Percentiles rank a stretch among this genome's conserved stretches.
Conservation (phyloP, 2,329 filamentous ascomycete genomes). For the Penicillium sp. region DNA sequence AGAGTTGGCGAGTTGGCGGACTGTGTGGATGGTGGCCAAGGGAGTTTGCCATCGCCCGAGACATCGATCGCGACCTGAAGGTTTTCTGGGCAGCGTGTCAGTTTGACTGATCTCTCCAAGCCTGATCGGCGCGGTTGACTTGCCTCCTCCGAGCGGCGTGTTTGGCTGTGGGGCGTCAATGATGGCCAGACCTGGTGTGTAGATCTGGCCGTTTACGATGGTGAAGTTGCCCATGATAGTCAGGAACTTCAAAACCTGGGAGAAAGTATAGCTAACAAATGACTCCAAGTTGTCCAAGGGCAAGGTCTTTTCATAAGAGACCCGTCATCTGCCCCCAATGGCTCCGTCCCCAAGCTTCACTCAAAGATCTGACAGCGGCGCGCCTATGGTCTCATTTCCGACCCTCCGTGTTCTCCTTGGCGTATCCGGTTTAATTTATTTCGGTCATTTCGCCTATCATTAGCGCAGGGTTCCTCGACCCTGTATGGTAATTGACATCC, state of each 20-base stretch:
- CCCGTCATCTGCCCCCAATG: background rate
- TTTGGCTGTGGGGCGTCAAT: slow-evolving; percentile 66
- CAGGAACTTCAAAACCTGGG: too few species aligned
- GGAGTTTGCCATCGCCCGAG: slow-evolving; percentile 22
- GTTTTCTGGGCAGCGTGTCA: slow-evolving; percentile 12
- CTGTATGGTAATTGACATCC: background rate
- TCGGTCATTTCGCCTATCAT: slow-evolving; percentile 10
- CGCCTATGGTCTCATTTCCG: slow-evolving; percentile 25
- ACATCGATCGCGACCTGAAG: slow-evolving; percentile 26
- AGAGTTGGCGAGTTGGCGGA: slow-evolving; percentile 12
- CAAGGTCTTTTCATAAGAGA: background rate
- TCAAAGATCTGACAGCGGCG: background rate
- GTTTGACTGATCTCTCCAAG: slow-evolving; percentile 47
- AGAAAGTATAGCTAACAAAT: background rate
- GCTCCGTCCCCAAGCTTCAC: background rate
- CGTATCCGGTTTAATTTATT: slow-evolving; percentile 17
- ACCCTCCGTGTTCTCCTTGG: slow-evolving; percentile 16
- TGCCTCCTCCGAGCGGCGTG: slow-evolving; percentile 65
- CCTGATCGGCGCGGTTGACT: slow-evolving; percentile 27
- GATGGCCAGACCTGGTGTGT: slow-evolving; percentile 68
- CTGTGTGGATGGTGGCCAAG: slow-evolving; percentile 19
- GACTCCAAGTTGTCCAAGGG: background rate
- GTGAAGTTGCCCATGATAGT: slow-evolving; percentile 20
- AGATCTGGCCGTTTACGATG: slow-evolving; percentile 63
- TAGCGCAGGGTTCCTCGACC: slow-evolving; percentile 7